phyloP scores from a whole-genome alignment of 371 early-diverging fungal genomes.

The Saksenaea oblongispora region DNA sequence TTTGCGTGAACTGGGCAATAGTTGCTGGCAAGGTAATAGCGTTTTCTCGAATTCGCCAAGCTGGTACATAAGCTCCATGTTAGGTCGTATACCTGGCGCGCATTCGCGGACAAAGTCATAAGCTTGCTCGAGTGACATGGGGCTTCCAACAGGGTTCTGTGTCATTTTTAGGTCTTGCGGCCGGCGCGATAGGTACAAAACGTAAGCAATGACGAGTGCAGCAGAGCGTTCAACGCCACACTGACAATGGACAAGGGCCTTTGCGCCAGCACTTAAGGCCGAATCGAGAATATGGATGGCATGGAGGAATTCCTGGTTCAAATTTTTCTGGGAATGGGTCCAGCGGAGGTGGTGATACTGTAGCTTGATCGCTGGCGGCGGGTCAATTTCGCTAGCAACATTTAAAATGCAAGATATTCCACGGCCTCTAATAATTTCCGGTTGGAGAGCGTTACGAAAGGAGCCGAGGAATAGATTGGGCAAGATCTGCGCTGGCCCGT shows the following conservation, averaged over 20 bases:
- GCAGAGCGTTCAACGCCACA: constrained; percentile 39
- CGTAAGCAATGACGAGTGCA: constrained; percentile 29
- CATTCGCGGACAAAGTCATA: constrained; percentile 26
- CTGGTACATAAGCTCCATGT: constrained; percentile 37
- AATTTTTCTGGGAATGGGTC: constrained; percentile 32
- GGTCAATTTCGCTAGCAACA: constrained; percentile 70
- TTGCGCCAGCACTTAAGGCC: constrained; percentile 14
- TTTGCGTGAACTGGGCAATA: neutral
- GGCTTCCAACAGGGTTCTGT: constrained; percentile 1
- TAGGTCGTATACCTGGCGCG: constrained; percentile 34
- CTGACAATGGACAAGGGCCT: constrained; percentile 35
- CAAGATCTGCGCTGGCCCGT: constrained; percentile 65
- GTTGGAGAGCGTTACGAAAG: constrained; percentile 54
- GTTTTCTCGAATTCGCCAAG: constrained; percentile 29
- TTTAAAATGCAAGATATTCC: constrained; percentile 66
- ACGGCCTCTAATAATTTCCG: constrained; percentile 32
- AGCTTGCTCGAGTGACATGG: constrained; percentile 23
- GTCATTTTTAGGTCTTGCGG: neutral
- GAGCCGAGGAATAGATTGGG: constrained; percentile 75
- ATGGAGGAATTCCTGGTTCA: constrained; percentile 25
- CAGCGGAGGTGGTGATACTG: constrained; percentile 35
- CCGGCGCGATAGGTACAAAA: constrained; percentile 19
- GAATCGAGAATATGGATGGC: constrained; percentile 22
- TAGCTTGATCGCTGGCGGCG: neutral
- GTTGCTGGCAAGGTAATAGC: neutral